Evolutionary conservation across 768 basidiomycete genomes (phyloP).

Genomic region (Kwoniella shandongensis): DNA sequence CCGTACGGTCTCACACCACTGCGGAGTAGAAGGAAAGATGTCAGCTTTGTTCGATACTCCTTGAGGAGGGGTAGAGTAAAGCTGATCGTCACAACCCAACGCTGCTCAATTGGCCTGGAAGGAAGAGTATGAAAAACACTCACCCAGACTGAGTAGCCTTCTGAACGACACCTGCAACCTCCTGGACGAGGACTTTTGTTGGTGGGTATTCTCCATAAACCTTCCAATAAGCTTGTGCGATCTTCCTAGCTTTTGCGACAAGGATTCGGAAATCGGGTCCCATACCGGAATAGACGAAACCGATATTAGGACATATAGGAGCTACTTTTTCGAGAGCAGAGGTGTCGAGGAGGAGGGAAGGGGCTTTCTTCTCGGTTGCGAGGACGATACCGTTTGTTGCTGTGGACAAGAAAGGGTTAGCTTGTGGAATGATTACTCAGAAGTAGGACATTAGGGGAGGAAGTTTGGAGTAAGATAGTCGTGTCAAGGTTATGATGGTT

Average conservation of each 20-base stretch:
- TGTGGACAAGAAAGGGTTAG: conserved; percentile 52
- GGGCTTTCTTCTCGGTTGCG: conserved; percentile 98
- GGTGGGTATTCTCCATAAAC: conserved; percentile 98
- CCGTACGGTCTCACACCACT: conserved; percentile 99
- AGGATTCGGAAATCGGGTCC: conserved; percentile 96
- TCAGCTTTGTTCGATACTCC: not conserved
- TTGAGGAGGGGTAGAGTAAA: not conserved
- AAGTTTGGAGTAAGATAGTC: not conserved
- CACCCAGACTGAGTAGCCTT: conserved; percentile 98
- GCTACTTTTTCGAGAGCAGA: conserved; percentile 97
- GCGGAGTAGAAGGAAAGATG: conserved; percentile 28
- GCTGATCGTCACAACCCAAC: not conserved
- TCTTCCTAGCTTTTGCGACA: conserved; percentile 90
- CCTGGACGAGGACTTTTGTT: conserved; percentile 91
- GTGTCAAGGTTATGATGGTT: not conserved
- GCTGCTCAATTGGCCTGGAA: not conserved
- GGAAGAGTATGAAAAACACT: conserved; percentile 43
- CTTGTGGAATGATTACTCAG: too few species aligned
- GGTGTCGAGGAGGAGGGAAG: conserved; percentile 96
- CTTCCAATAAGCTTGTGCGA: conserved; percentile 99
- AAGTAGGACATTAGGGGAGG: too few species aligned
- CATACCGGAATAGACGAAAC: conserved; percentile 99
- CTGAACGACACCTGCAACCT: conserved; percentile 98
- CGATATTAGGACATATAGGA: conserved; percentile 96
- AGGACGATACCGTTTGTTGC: conserved; percentile 99